Percentiles rank a stretch among this genome's conserved stretches.
Evolutionary conservation across 129 eudicot genomes (phyloP).

Genomic region (Ambrosia artemisiifolia): DNA sequence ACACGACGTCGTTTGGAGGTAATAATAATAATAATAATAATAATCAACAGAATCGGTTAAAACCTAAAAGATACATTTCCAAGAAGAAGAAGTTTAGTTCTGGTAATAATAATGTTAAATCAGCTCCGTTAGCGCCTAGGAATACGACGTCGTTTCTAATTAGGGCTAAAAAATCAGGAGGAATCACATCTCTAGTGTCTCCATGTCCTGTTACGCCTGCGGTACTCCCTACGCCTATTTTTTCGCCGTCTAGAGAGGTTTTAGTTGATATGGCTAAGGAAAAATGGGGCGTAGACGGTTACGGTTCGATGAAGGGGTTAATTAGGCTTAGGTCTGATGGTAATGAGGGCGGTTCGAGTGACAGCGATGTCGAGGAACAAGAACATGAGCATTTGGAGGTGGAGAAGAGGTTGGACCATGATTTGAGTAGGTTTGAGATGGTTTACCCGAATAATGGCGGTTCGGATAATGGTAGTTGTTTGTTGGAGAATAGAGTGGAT

Average conservation of each 20-base stretch:
- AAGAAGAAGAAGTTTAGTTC: conserved; percentile 53
- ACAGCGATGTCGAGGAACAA: conserved; percentile 83
- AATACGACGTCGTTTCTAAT: conserved; percentile 76
- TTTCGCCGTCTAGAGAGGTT: conserved; percentile 78
- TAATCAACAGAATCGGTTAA: conserved; percentile 54
- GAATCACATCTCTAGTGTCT: conserved; percentile 69
- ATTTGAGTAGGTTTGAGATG: conserved; percentile 89
- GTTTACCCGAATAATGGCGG: conserved; percentile 50
- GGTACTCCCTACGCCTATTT: conserved; percentile 76
- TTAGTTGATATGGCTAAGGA: conserved; percentile 90
- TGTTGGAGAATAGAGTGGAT: conserved; percentile 79
- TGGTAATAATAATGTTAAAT: conserved; percentile 19
- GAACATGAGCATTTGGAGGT: conserved; percentile 49
- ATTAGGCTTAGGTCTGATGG: conserved; percentile 62
- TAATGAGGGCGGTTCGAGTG: conserved; percentile 70
- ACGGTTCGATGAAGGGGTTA: conserved; percentile 89
- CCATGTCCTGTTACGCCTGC: conserved; percentile 79
- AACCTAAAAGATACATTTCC: conserved; percentile 45
- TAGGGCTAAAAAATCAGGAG: conserved; percentile 81
- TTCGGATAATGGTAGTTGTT: conserved; percentile 41
- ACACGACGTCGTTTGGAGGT: conserved; percentile 22
- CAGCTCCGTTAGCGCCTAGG: conserved; percentile 81
- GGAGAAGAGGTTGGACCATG: conserved; percentile 83
- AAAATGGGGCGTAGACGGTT: conserved; percentile 97
- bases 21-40: conserved; percentile 17